A percentile compares a stretch with the other conserved stretches of the same genome.
Conservation (phyloP, 1,139 yeast species). For the Hemisphaericaspora xylofermentans region DNA sequence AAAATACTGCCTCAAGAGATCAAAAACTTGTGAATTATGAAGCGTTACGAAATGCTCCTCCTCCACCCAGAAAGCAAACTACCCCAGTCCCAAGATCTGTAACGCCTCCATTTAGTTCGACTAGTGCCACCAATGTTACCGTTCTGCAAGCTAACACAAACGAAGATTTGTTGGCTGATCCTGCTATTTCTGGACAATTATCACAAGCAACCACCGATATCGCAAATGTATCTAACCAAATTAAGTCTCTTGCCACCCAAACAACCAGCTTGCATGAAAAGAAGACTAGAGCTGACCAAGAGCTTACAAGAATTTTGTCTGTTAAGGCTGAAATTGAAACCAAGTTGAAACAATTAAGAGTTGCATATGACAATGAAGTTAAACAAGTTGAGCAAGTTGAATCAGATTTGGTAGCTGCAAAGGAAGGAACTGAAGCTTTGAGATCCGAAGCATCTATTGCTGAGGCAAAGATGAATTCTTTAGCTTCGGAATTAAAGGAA, state of each 20-base stretch:
- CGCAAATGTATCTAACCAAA: constrained; percentile 85
- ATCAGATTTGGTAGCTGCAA: constrained; percentile 53
- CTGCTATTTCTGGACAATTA: constrained; percentile 62
- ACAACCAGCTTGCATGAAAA: constrained; percentile 69
- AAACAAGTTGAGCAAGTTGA: constrained; percentile 74
- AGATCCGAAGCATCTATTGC: constrained; percentile 75
- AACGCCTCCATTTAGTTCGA: constrained; percentile 14
- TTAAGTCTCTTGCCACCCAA: constrained; percentile 73
- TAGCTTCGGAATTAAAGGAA: constrained; percentile 65
- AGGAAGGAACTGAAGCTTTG: constrained; percentile 68
- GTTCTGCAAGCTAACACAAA: constrained; percentile 21
- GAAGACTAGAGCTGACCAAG: constrained; percentile 74
- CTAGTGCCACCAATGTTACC: constrained; percentile 8
- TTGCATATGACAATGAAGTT: constrained; percentile 77
- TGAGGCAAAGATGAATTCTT: constrained; percentile 77
- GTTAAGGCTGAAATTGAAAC: constrained; percentile 71
- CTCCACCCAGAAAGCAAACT: constrained; percentile 33
- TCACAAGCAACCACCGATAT: constrained; percentile 81
- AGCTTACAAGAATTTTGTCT: constrained; percentile 61
- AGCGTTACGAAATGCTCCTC: constrained; percentile 50
- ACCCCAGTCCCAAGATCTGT: constrained; percentile 15
- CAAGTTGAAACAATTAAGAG: constrained; percentile 63
- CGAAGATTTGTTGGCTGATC: constrained; percentile 52
- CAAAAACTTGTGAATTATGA: constrained; percentile 40
- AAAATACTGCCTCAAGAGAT: constrained; percentile 6